These are phyloP conservation scores for Acacia confusa DNA, from an alignment of 306 rosid genomes.

Conservation along the genomic window DNA sequence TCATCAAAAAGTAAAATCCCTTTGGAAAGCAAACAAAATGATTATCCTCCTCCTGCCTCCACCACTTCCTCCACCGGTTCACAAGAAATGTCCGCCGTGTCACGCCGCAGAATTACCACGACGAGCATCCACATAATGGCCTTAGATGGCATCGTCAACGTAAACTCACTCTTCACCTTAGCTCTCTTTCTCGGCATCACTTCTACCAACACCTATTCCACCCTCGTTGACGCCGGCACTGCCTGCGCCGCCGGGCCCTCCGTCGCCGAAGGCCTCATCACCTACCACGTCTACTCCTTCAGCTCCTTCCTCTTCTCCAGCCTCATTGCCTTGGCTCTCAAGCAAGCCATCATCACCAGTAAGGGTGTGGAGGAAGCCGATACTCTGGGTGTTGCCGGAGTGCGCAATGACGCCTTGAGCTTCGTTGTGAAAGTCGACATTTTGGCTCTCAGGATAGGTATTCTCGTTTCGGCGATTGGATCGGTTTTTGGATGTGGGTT, in stretches of 20 bases:
- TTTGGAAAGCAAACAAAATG: not conserved
- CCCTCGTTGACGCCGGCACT: conserved; percentile 30
- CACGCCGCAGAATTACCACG: conserved; percentile 41
- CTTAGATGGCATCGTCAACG: conserved; percentile 79
- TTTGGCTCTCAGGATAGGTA: conserved; percentile 56
- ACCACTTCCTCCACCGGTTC: not conserved
- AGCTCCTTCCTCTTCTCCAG: conserved; percentile 94
- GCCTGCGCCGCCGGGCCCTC: conserved; percentile 50
- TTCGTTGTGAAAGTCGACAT: conserved; percentile 42
- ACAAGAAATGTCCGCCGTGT: conserved; percentile 48
- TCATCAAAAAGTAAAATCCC: not conserved
- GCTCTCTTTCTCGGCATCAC: conserved; percentile 85
- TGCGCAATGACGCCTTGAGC: conserved; percentile 26
- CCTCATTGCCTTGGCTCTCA: conserved; percentile 77
- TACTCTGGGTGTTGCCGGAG: not conserved
- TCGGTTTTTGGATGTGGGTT: conserved; percentile 83
- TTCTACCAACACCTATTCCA: conserved; percentile 39
- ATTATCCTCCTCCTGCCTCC: not conserved
- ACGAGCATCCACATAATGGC: conserved; percentile 82
- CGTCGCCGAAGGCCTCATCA: conserved; percentile 48
- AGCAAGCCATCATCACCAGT: conserved; percentile 60
- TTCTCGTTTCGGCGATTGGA: conserved; percentile 67
- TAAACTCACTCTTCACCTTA: conserved; percentile 80
- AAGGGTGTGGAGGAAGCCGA: not conserved
- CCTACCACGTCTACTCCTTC: conserved; percentile 81